phyloP scores from a whole-genome alignment of 306 rosid species.

The Medicago truncatula region DNA sequence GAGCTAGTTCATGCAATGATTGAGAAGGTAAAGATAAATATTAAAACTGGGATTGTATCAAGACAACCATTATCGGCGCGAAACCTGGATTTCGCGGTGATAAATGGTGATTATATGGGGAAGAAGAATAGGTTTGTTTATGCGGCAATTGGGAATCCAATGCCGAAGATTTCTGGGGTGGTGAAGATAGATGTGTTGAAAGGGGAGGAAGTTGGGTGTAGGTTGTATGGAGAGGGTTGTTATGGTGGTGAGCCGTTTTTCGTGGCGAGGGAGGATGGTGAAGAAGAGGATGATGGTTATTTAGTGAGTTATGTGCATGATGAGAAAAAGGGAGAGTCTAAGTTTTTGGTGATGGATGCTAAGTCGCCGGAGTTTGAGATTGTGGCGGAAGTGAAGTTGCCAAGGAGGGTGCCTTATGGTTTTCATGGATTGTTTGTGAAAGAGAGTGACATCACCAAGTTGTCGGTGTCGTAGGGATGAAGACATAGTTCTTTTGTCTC shows the following conservation, averaged over 20 bases:
- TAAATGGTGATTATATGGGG: slow-evolving; percentile 55
- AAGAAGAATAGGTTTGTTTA: slow-evolving; percentile 63
- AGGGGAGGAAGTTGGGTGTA: slow-evolving; percentile 55
- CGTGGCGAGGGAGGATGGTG: slow-evolving; percentile 61
- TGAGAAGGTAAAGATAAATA: slow-evolving; percentile 71
- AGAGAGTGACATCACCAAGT: slow-evolving; percentile 59
- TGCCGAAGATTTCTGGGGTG: slow-evolving; percentile 90
- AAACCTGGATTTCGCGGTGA: slow-evolving; percentile 74
- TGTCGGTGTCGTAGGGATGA: not conserved
- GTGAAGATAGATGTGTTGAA: slow-evolving; percentile 76
- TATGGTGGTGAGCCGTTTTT: slow-evolving; percentile 90
- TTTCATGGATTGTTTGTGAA: slow-evolving; percentile 85
- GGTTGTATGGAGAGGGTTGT: slow-evolving; percentile 72
- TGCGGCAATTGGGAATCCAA: slow-evolving; percentile 85
- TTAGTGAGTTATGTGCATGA: slow-evolving; percentile 72
- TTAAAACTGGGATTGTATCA: slow-evolving; percentile 60
- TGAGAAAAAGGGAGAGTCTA: slow-evolving; percentile 71
- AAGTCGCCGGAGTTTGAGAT: slow-evolving; percentile 72
- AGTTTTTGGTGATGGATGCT: slow-evolving; percentile 84
- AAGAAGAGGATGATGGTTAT: slow-evolving; percentile 71
- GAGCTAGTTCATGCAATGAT: slow-evolving; percentile 71
- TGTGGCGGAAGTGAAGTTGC: slow-evolving; percentile 79
- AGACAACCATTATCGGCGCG: slow-evolving; percentile 72
- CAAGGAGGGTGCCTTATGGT: slow-evolving; percentile 85
- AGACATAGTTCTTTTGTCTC: not conserved